Evolutionary conservation across 2,329 filamentous ascomycete genomes (phyloP).

Genomic region (Diaporthe sp.): DNA sequence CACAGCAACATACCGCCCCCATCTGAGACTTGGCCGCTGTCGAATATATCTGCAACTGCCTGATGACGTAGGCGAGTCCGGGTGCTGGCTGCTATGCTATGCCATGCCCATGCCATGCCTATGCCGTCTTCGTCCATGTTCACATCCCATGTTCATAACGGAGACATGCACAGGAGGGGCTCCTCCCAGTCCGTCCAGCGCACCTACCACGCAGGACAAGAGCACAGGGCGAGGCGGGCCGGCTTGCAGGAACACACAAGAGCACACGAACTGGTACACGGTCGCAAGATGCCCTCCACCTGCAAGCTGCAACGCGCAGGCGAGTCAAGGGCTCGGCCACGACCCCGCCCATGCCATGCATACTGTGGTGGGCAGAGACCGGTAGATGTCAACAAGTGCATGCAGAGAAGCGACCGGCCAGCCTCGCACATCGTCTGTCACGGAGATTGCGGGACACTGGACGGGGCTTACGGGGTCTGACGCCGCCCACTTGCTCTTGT

Average conservation of each 20-base stretch:
- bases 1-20: not conserved
- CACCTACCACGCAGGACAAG: not conserved
- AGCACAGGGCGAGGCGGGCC: not conserved
- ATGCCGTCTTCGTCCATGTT: not conserved
- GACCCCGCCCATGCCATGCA: conserved; percentile 12
- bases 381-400: not conserved
- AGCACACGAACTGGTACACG: not conserved
- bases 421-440: conserved; percentile 28
- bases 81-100: not conserved
- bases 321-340: conserved; percentile 21
- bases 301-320: conserved; percentile 11
- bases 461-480: conserved; percentile 31
- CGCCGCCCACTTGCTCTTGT: conserved; percentile 25
- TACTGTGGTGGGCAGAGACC: not conserved
- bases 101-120: not conserved
- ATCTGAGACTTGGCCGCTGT: conserved; percentile 10
- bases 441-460: conserved; percentile 27
- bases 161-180: not conserved
- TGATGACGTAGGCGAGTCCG: conserved; percentile 12
- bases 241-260: not conserved
- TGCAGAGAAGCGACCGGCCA: not conserved
- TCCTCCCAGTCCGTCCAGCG: not conserved
- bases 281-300: not conserved
- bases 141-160: not conserved
- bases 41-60: not conserved